These are phyloP conservation scores for Hyaloperonospora brassicae DNA, from an alignment of 352 stramenopile genomes.

Conservation along the genomic window DNA sequence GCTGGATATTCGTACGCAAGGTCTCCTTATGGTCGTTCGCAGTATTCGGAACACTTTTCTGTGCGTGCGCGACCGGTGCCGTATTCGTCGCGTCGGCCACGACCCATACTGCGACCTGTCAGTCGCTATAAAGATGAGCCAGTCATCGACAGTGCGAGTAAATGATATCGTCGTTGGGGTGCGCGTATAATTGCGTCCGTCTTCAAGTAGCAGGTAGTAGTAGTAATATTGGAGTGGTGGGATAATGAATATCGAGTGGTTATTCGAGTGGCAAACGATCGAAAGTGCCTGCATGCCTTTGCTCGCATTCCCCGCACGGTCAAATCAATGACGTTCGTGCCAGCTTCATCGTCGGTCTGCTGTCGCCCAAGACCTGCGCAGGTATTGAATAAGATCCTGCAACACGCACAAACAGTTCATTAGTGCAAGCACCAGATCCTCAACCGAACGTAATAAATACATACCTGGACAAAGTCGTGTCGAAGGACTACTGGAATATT, in stretches of 20 bases:
- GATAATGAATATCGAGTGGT: not conserved
- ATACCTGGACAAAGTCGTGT: constrained; percentile 53
- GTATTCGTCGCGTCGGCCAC: constrained; percentile 16
- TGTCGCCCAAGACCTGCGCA: constrained; percentile 32
- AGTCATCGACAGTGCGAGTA: constrained; percentile 18
- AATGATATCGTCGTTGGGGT: not conserved
- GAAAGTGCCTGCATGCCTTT: constrained; percentile 3
- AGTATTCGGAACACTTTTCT: constrained; percentile 15
- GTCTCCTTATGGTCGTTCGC: constrained; percentile 19
- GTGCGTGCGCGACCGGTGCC: constrained; percentile 16
- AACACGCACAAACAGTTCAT: constrained; percentile 2
- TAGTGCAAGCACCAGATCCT: not conserved
- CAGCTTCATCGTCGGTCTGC: constrained; percentile 11
- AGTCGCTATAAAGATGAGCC: constrained; percentile 51
- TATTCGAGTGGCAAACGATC: not conserved
- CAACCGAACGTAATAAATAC: not conserved
- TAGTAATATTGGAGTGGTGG: not conserved
- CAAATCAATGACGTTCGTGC: constrained; percentile 12
- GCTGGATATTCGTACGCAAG: constrained; percentile 13
- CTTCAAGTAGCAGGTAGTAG: not conserved
- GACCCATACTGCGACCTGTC: constrained; percentile 40
- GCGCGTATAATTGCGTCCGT: not conserved
- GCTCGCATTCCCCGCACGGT: constrained; percentile 9
- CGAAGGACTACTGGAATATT: constrained; percentile 46
- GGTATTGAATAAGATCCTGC: constrained; percentile 48